Percentiles rank a stretch among this genome's conserved stretches.
These are phyloP conservation scores for Aspergillus avenaceus DNA, from an alignment of 495 filamentous ascomycete species.

Conservation along the genomic window DNA sequence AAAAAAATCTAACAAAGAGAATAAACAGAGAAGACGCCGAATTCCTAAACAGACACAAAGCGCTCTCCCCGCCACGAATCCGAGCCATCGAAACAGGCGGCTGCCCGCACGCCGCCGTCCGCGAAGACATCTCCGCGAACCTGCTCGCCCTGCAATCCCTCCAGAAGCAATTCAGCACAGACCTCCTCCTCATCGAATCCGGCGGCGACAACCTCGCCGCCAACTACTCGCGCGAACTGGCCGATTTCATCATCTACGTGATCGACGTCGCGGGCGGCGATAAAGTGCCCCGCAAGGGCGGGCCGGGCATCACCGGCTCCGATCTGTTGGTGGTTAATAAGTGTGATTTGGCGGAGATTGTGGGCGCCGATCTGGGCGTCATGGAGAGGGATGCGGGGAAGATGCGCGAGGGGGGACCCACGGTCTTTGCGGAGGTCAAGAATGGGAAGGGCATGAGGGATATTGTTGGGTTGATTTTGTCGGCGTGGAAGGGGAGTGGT, in stretches of 20 bases:
- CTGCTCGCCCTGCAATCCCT: conserved; percentile 86
- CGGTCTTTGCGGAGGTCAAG: conserved; percentile 97
- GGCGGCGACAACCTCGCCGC: conserved; percentile 96
- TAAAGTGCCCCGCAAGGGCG: conserved; percentile 94
- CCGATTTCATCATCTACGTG: conserved; percentile 97
- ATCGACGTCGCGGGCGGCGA: conserved; percentile 98
- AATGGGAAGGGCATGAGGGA: conserved; percentile 76
- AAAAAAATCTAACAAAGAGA: too few relatives aligned
- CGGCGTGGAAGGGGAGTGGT: conserved; percentile 87
- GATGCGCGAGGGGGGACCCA: conserved; percentile 95
- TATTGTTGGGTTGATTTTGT: conserved; percentile 84
- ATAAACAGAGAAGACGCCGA: conserved; percentile 86
- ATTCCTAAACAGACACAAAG: conserved; percentile 83
- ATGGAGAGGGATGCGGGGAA: conserved; percentile 94
- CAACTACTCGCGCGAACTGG: conserved; percentile 90
- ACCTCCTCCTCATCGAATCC: conserved; percentile 85
- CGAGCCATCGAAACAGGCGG: conserved; percentile 96
- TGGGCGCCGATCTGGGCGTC: conserved; percentile 85
- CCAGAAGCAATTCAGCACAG: conserved; percentile 65
- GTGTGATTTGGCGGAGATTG: conserved; percentile 85
- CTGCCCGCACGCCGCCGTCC: conserved; percentile 95
- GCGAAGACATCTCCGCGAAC: conserved; percentile 94
- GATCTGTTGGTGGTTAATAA: conserved; percentile 95
- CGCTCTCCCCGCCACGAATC: conserved; percentile 79
- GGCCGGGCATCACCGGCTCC: conserved; percentile 92